These are phyloP conservation scores for Fusarium sp. DNA, from an alignment of 2,329 filamentous ascomycete genomes.

Conservation along the genomic window DNA sequence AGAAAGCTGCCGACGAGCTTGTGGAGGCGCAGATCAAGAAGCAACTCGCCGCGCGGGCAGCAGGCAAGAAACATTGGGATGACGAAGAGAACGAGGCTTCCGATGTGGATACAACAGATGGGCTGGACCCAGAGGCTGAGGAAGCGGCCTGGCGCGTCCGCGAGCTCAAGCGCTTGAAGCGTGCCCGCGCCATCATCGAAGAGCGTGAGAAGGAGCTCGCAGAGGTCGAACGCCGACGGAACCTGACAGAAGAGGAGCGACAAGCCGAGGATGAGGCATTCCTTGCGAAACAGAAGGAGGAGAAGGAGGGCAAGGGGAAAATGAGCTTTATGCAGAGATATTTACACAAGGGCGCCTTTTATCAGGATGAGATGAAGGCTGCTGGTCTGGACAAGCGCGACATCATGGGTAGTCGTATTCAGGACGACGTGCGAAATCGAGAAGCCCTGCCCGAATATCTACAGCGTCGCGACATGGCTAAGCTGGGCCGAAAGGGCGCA, in stretches of 20 bases:
- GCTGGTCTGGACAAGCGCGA: conserved; percentile 82
- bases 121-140: conserved; percentile 85
- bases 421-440: conserved; percentile 83
- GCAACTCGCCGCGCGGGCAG: conserved; percentile 76
- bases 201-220: conserved; percentile 83
- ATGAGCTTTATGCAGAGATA: conserved; percentile 95
- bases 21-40: conserved; percentile 90
- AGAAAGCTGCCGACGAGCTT: conserved; percentile 77
- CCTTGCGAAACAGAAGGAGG: conserved; percentile 79
- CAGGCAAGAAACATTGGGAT: conserved; percentile 88
- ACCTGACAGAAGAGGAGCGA: conserved; percentile 86
- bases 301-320: conserved; percentile 79
- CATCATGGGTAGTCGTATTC: conserved; percentile 84
- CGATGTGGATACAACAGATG: conserved; percentile 90
- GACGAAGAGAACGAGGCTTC: conserved; percentile 74
- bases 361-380: conserved; percentile 79
- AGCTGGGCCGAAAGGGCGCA: conserved; percentile 89
- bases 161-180: conserved; percentile 87
- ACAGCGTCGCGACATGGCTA: conserved; percentile 92
- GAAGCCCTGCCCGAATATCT: conserved; percentile 89
- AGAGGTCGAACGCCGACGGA: conserved; percentile 86
- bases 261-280: conserved; percentile 83
- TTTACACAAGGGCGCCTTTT: conserved; percentile 97
- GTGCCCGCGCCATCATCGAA: conserved; percentile 86
- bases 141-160: conserved; percentile 92